Conservation (phyloP, 2,329 filamentous ascomycete genomes). For the Hirsutella minnesotensis region DNA sequence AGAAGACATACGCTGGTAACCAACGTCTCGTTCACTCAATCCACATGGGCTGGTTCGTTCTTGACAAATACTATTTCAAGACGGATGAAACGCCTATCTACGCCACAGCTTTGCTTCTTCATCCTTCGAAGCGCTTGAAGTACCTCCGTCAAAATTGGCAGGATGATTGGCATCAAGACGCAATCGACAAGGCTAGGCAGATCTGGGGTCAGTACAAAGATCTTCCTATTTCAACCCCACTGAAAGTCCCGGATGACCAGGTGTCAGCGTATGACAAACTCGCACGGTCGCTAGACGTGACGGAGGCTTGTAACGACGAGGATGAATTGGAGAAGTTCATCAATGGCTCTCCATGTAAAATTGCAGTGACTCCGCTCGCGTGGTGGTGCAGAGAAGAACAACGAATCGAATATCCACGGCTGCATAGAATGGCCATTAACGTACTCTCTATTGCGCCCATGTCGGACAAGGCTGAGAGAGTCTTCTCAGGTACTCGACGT, state of each 20-base stretch:
- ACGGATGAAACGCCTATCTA: background rate
- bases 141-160: background rate
- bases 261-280: background rate
- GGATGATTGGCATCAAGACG: background rate
- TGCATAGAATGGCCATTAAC: conserved; percentile 2
- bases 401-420: conserved; percentile 2
- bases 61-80: background rate
- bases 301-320: background rate
- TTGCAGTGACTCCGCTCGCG: conserved; percentile 1
- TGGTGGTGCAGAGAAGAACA: conserved; percentile 5
- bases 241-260: background rate
- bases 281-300: background rate
- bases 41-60: background rate
- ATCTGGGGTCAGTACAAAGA: background rate
- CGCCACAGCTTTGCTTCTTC: background rate
- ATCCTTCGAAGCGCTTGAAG: background rate
- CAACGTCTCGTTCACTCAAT: background rate
- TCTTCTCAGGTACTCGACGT: conserved; percentile 3
- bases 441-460: conserved; percentile 5
- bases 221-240: background rate
- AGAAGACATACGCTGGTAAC: background rate
- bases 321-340: conserved; percentile 6
- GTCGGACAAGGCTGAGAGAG: conserved; percentile 3
- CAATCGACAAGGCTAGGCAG: background rate
- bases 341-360: conserved; percentile 4